Percentiles rank a stretch among this genome's conserved stretches.
Evolutionary conservation across 139 green algal genomes (phyloP).

Genomic region (Trebouxia sp.): DNA sequence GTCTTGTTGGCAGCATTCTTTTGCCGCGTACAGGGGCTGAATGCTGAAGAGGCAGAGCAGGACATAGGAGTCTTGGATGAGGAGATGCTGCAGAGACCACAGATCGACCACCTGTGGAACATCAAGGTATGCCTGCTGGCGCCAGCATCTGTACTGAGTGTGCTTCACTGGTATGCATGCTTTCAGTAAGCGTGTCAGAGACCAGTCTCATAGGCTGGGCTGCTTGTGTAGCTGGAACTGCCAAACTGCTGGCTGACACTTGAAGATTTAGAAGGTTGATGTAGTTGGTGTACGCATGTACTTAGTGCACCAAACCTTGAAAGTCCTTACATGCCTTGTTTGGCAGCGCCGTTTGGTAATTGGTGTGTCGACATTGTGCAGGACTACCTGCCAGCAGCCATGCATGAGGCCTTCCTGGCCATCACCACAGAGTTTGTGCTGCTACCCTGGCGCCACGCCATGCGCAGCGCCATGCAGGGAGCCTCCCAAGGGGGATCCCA

Average conservation of each 20-base stretch:
- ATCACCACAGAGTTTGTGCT: constrained; percentile 86
- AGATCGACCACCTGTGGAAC: constrained; percentile 35
- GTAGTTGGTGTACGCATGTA: too few species aligned
- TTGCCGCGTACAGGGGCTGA: constrained; percentile 7
- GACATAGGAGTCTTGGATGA: constrained; percentile 32
- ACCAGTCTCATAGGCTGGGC: too few species aligned
- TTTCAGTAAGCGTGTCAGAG: neutral
- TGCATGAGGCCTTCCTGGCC: constrained; percentile 68
- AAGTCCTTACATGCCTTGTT: neutral
- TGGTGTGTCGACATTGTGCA: constrained; percentile 27
- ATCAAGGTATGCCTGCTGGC: constrained; percentile 28
- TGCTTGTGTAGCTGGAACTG: too few species aligned
- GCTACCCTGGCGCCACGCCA: constrained; percentile 77
- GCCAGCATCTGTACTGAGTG: neutral
- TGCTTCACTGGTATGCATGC: too few species aligned
- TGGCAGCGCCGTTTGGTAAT: neutral
- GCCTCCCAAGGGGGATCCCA: constrained; percentile 44
- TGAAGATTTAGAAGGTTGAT: too few species aligned
- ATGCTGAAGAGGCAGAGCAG: constrained; percentile 13
- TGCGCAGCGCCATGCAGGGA: constrained; percentile 17
- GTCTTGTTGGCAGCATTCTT: neutral
- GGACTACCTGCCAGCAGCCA: constrained; percentile 72
- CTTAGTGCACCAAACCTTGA: too few species aligned
- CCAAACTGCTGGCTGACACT: too few species aligned
- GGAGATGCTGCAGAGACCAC: constrained; percentile 25